Evolutionary conservation across 305 asterid genomes (phyloP), one percentile per base, ranked within the genome.

Genomic region (Fraxinus ornus): DNA sequence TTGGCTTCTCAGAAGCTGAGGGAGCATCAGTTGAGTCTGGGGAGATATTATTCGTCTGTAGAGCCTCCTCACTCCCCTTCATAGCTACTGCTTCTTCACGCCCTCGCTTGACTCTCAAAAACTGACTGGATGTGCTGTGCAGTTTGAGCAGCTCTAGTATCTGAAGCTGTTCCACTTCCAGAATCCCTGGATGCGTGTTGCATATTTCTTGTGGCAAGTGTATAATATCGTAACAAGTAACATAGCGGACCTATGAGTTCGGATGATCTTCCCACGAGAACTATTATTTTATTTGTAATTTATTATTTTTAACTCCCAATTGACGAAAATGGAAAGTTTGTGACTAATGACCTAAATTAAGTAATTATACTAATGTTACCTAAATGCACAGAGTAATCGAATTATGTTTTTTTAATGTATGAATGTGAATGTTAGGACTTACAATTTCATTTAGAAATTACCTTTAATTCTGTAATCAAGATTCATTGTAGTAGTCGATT

Each of bases 51-150:
- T 68, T 79, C 79, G 83, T 80, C 83, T 35, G 68, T 10, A 49
- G 75, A 47, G 26, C 74, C 57, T 44, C 84, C 64, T 84, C 79
- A 76, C 79, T 82, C 60, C 68, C 52, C 76, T 37, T 76, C 57
- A 24, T 47, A 47, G 57, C 57, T 13, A 44, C 52, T 44, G 52
- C 52, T 15, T 44, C 52, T 44, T 44, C 84, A 72, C 12, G 86
- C 66, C 78, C 80, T 83, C 86, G 85, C 83, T 86, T 88, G 75
- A 66, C n/a, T 5, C 41, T 83, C 84, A 35, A 74, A 22, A 21
- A 82, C 47, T 55, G 78, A 75, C 44, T 77, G 86, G 9, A 60
- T 44, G 13, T 17, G 24, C 35, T 76, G 78, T 35, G 83, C 79
- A 49, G 81, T 66, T 82, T 83, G 83, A 79, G 79, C 49, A 72